Base-by-base conservation (phyloP, 2,329 filamentous ascomycete genomes). In the Beauveria australis region DNA sequence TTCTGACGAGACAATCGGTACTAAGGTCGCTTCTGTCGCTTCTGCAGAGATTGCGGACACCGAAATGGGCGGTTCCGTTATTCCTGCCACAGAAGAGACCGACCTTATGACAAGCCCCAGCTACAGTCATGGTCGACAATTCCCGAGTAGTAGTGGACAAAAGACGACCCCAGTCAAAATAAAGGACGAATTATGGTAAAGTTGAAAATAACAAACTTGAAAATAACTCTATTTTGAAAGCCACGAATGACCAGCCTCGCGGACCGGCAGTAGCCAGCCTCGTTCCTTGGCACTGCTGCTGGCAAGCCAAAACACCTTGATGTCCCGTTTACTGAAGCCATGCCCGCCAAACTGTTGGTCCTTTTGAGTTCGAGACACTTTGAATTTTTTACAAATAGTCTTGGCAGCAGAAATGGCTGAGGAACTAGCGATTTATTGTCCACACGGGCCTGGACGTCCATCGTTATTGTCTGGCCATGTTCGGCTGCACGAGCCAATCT, bases 251-350 rank as follows among this genome's bases (percentile, higher is more conserved):
- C 47, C n/a, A 30, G 47, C 37, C 55, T 40, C 48, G 43, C 52
- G 47, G 56, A 26, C 24, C 18, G 4, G 37, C 40, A 43, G 14
- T 22, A 59, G 8, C 47, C n/a, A 30, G 47, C 37, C 55, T 40
- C 48, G 43, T 18, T 28, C 22, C 56, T 59, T 59, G 56, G 56
- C 56, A 59, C 47, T 22, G 33, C 22, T 30, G 56, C 56, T 51
- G 37, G 24, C 56, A 51, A 51, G 56, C 56, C 56, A 59, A 59
- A 59, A 16, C 46, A 59, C 56, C 56, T 59, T 59, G 56, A 59
- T 59, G 56, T 52, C 56, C 47, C n/a, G 9, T n/a, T 33, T 52
- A 5, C 14, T 37, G 47, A 44, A 37, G 24, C n/a, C 12, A 14
- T 19, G 12, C n/a, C 12, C 16, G 37, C 24, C 10, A 52, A 44